Percentiles rank a stretch among this genome's conserved stretches.
phyloP scores from a whole-genome alignment of 345 rosid genomes.

The Limnanthes douglasii region DNA sequence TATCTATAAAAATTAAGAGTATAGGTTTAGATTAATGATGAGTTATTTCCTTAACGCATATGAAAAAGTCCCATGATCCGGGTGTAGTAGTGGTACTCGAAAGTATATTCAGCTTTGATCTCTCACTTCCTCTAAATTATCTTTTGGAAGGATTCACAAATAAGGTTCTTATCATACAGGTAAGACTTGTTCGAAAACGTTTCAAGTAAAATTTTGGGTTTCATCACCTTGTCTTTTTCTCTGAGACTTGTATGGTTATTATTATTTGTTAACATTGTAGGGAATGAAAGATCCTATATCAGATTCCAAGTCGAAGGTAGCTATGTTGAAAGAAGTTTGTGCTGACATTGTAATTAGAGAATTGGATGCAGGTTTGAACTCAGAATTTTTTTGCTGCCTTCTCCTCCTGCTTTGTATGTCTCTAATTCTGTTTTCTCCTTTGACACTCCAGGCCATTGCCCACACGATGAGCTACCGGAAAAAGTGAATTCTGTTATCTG shows the following conservation, averaged over 20 bases:
- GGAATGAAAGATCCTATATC: constrained; percentile 79
- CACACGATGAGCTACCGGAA: constrained; percentile 72
- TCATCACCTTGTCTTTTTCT: neutral
- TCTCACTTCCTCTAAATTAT: constrained; percentile 67
- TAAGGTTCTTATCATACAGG: constrained; percentile 63
- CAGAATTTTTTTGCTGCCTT: neutral
- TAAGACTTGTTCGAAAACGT: constrained; percentile 7
- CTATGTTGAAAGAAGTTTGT: constrained; percentile 45
- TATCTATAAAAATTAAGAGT: neutral
- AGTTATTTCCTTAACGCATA: constrained; percentile 29
- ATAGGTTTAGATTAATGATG: neutral
- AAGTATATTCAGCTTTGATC: constrained; percentile 68
- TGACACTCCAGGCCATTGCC: constrained; percentile 52
- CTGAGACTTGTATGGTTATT: neutral
- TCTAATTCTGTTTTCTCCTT: neutral
- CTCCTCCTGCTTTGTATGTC: neutral
- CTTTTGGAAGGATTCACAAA: constrained; percentile 44
- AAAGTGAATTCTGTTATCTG: constrained; percentile 36
- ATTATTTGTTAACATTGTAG: constrained; percentile 15
- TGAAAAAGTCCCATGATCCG: constrained; percentile 65
- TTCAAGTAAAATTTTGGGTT: too few relatives aligned
- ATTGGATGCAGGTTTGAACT: constrained; percentile 76
- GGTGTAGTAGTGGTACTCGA: constrained; percentile 67
- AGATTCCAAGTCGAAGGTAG: constrained; percentile 45
- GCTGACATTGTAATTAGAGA: constrained; percentile 26